These are phyloP conservation scores for Eucommia ulmoides DNA, from an alignment of 257 asterid species.

Conservation along the genomic window DNA sequence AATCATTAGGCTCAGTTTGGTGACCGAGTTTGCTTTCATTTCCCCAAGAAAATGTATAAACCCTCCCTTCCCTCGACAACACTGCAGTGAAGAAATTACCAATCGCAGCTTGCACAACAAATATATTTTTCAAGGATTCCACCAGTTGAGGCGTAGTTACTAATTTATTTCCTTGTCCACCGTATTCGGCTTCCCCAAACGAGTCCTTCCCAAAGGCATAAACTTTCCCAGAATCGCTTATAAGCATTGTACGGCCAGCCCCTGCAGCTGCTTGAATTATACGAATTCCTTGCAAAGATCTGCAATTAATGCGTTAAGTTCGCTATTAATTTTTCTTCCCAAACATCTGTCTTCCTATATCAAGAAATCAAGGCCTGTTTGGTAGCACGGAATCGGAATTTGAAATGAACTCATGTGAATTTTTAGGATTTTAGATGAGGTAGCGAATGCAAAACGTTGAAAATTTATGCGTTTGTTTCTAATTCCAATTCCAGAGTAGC, in stretches of 20 bases:
- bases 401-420: no score
- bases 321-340: conserved; percentile 8
- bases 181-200: conserved; percentile 84
- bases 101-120: conserved; percentile 92
- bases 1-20: conserved; percentile 66
- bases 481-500: no score
- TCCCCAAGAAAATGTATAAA: conserved; percentile 98
- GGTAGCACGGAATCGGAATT: no score
- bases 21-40: conserved; percentile 86
- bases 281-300: conserved; percentile 81
- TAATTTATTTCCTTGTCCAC: conserved; percentile 53
- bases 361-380: no score
- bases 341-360: conserved; percentile 4
- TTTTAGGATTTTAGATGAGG: no score
- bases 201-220: conserved; percentile 89
- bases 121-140: conserved; percentile 83
- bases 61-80: conserved; percentile 82
- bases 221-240: conserved; percentile 70
- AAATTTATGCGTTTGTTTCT: no score
- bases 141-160: conserved; percentile 68
- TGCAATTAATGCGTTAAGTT: conserved; percentile 28
- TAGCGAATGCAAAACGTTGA: no score
- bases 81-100: conserved; percentile 97
- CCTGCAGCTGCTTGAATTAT: conserved; percentile 93
- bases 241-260: conserved; percentile 84